Percentiles rank a stretch among this genome's conserved stretches.
Conservation (phyloP, 2,329 filamentous ascomycete species). For the Aspergillus proliferans region DNA sequence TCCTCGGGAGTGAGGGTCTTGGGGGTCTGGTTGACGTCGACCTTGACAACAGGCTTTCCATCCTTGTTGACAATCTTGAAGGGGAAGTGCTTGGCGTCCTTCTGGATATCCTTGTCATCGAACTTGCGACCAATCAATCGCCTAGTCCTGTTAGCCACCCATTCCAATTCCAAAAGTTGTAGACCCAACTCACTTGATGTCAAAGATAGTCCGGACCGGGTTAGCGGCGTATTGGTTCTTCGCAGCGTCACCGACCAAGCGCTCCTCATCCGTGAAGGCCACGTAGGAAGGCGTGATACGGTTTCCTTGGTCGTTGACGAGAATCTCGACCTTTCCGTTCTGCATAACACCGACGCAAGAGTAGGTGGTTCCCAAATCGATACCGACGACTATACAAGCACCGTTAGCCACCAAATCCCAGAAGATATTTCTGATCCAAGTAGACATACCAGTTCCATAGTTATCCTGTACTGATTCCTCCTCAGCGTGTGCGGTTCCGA, state of each 20-base stretch:
- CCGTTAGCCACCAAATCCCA: constrained; percentile 5
- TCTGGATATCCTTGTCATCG: constrained; percentile 78
- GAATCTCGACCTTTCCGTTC: constrained; percentile 89
- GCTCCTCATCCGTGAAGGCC: constrained; percentile 93
- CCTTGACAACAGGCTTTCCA: constrained; percentile 78
- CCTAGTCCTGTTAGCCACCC: constrained; percentile 44
- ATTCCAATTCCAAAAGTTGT: not conserved
- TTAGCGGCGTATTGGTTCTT: constrained; percentile 90
- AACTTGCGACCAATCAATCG: constrained; percentile 82
- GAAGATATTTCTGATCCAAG: not conserved
- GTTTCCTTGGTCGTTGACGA: constrained; percentile 95
- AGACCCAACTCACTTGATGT: constrained; percentile 66
- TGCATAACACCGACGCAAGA: constrained; percentile 93
- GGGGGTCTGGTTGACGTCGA: constrained; percentile 53
- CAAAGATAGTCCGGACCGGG: constrained; percentile 69
- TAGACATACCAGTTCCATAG: constrained; percentile 62
- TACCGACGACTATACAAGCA: constrained; percentile 61
- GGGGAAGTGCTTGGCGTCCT: constrained; percentile 96
- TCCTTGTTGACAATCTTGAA: constrained; percentile 88
- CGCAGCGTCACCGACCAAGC: constrained; percentile 92
- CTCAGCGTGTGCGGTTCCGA: constrained; percentile 66
- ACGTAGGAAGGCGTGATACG: constrained; percentile 94
- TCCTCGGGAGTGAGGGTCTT: constrained; percentile 63
- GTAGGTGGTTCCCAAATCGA: constrained; percentile 86
- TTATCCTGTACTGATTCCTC: constrained; percentile 66